Evolutionary conservation across 192 early-diverging fungal genomes (phyloP), one percentile per base, ranked within the genome.

Genomic region (Coemansia reversa): DNA sequence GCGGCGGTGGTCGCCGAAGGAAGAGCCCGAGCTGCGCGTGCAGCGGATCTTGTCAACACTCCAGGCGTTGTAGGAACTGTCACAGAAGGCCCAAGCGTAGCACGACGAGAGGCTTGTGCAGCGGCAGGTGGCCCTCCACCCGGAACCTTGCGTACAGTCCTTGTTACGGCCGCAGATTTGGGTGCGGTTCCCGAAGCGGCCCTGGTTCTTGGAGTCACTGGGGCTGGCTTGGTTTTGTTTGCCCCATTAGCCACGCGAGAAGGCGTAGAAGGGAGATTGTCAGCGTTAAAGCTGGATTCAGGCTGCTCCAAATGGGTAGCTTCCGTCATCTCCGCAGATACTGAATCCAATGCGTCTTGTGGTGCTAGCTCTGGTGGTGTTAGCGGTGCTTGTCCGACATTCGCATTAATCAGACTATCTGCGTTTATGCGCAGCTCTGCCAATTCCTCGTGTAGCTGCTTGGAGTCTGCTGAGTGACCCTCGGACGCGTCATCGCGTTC

Each of bases 71-170:
- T 30, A 25, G 55, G 27, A 6, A 56, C 28, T 6, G 66, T 7
- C 18, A 62, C 24, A 14, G 58, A 22, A 9, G 48, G 47, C 19
- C 52, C 66, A 39, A 67, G 72, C 0, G 72, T 69, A 7, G 60
- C 63, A 27, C 68, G 64, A 12, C 68, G 63, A 19, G 61, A 28
- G 18, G 60, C 56, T 29, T 33, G 55, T 14, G 60, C 55, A 12
- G 59, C 27, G n/a, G 53, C 58, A n/a, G 59, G 53, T 27, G 66
- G 25, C n/a, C 28, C 42, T 22, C 64, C 12, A 4, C 57, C 65
- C 9, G 67, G 58, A 9, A 58, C 19, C 48, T 48, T 64, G 51
- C 63, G 67, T 32, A 57, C 73, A 12, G 59, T 59, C n/a, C 73
- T 53, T 35, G 63, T 27, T 12, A 47, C 51, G 14, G 59, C 57